Base-by-base conservation (phyloP, 2,329 filamentous ascomycete species). In the Xylaria sp. region DNA sequence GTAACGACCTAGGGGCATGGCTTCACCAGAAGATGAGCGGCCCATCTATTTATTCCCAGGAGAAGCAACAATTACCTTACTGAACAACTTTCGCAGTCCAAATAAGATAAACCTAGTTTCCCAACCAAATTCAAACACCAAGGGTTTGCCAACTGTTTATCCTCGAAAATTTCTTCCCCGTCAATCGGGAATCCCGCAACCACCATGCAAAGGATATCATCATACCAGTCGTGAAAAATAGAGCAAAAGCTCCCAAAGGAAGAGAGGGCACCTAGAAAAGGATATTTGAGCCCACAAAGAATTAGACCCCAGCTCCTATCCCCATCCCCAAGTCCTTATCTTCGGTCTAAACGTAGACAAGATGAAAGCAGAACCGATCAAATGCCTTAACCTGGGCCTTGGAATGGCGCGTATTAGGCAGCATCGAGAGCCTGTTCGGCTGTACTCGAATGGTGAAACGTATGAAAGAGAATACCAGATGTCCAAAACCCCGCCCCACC, bases 171-270 rank as follows among this genome's bases (percentile, higher is more conserved):
- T 63, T 66, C 60, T 46, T 60, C 9, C 56, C 59, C 53, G 23
- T 66, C 65, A 58, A 63, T 61, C 39, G 10, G 45, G 13, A 43
- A 43, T 57, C 25, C 63, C 48, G 48, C 43, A 68, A 61, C 66
- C 66, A 32, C 55, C 67, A 67, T 69, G 69, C 72, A 68, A 69
- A 61, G 64, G 53, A 66, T 55, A 66, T 63, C 41, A 70, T 77
- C 75, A 71, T 77, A 67, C 75, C 70, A 72, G 67, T 77, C 76
- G 62, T 77, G 36, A 76, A 73, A 60, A 52, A 71, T n/a, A 63
- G 66, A 75, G 67, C 59, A 59, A 52, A 62, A 67, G 58, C 69
- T 41, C 70, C 32, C 18, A 66, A 48, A 30, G 48, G 45, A 55
- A 36, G 25, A 28, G 58, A 60, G 67, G 67, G 65, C 56, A 36